Evolutionary conservation across 768 basidiomycete species (phyloP).

Genomic region (Termitomyces sp.): DNA sequence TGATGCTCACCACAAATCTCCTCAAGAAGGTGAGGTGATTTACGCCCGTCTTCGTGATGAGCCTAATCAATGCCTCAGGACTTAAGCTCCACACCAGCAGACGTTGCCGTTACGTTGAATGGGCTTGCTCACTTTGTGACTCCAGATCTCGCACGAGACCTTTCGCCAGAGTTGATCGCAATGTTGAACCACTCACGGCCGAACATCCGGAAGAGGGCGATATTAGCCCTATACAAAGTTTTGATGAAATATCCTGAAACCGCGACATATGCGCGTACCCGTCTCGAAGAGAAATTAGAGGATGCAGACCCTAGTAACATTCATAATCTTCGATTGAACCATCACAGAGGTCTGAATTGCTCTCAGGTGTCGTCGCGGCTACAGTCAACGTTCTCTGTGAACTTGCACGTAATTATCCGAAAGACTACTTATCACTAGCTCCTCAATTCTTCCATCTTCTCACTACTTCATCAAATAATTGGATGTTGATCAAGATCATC

Average conservation of each 20-base stretch:
- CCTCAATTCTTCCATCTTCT: conserved; percentile 92
- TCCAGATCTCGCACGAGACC: conserved; percentile 86
- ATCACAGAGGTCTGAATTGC: background rate
- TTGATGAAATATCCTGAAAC: conserved; percentile 83
- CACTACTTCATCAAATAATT: conserved; percentile 94
- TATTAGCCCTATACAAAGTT: conserved; percentile 79
- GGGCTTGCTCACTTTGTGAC: conserved; percentile 85
- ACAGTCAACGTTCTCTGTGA: conserved; percentile 95
- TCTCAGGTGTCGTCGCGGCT: conserved; percentile 84
- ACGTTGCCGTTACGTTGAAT: conserved; percentile 72
- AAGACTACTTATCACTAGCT: conserved; percentile 80
- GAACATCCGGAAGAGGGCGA: conserved; percentile 86
- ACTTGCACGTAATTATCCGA: conserved; percentile 75
- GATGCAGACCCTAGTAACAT: conserved; percentile 67
- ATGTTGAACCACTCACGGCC: conserved; percentile 90
- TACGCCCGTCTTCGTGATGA: conserved; percentile 11
- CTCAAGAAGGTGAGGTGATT: conserved; percentile 75
- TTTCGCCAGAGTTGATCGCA: conserved; percentile 77
- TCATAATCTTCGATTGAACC: background rate
- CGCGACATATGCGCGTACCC: conserved; percentile 55
- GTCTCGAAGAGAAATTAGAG: conserved; percentile 77
- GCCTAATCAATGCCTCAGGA: conserved; percentile 52
- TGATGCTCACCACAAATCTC: conserved; percentile 95
- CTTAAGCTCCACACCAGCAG: conserved; percentile 69
- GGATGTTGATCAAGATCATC: conserved; percentile 99